Percentiles rank a stretch among this genome's conserved stretches.
Evolutionary conservation across 2,329 filamentous ascomycete genomes (phyloP).

Genomic region (Trichoderma asperellum): DNA sequence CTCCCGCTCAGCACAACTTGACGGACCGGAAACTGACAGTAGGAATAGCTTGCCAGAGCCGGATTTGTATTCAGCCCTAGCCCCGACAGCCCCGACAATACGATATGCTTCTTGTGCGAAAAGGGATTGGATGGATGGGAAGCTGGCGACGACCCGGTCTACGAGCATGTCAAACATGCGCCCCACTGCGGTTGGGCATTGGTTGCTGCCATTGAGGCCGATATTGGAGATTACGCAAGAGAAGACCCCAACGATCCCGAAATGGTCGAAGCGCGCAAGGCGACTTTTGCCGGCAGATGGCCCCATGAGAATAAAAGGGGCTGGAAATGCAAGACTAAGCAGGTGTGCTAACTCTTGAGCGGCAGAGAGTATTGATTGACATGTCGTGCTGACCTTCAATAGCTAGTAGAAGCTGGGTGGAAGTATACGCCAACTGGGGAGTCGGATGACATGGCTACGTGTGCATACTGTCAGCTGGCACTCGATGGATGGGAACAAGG

Average conservation of each 20-base stretch:
- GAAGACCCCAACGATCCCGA: slow-evolving; percentile 74
- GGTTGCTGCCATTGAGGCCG: slow-evolving; percentile 64
- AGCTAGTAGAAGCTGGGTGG: slow-evolving; percentile 93
- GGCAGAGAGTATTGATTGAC: background rate
- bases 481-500: slow-evolving; percentile 93
- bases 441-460: slow-evolving; percentile 87
- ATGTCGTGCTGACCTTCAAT: slow-evolving; percentile 28
- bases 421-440: slow-evolving; percentile 85
- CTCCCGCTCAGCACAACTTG: background rate
- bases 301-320: slow-evolving; percentile 86
- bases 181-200: slow-evolving; percentile 87
- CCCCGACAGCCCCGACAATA: slow-evolving; percentile 79
- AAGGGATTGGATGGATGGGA: slow-evolving; percentile 93
- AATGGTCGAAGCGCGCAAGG: slow-evolving; percentile 76
- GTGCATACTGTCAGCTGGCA: slow-evolving; percentile 85
- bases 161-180: slow-evolving; percentile 84
- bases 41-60: slow-evolving; percentile 75
- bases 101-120: slow-evolving; percentile 83
- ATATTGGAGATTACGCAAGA: slow-evolving; percentile 63
- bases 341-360: slow-evolving; percentile 56
- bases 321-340: slow-evolving; percentile 87
- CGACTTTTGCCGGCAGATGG: slow-evolving; percentile 85
- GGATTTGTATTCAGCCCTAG: slow-evolving; percentile 89
- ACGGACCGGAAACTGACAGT: slow-evolving; percentile 33
- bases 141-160: slow-evolving; percentile 76